phyloP scores from a whole-genome alignment of 768 basidiomycete genomes.

The Tricholoma matsutake region DNA sequence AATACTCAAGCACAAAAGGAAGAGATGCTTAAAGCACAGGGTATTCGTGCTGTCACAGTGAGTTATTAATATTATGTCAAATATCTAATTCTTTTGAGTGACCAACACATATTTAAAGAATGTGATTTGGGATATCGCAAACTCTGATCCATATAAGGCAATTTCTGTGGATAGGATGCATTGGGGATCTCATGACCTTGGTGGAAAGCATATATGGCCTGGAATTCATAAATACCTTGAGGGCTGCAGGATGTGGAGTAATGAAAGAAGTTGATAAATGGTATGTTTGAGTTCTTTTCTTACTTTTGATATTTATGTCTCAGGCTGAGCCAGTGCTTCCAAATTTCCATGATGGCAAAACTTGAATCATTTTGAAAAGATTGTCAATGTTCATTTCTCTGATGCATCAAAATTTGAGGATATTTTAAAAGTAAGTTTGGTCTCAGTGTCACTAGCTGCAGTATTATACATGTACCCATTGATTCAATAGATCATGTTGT shows the following conservation, averaged over 20 bases:
- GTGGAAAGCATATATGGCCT: conserved; percentile 29
- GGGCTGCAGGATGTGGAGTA: conserved; percentile 4
- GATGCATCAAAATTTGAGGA: conserved; percentile 29
- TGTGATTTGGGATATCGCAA: too few species aligned
- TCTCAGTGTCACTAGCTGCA: not conserved
- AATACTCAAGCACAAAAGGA: not conserved
- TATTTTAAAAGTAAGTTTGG: conserved; percentile 24
- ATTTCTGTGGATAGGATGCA: conserved; percentile 39
- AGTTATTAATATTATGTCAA: conserved; percentile 5
- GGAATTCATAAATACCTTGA: conserved; percentile 21
- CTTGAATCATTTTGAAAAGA: conserved; percentile 24
- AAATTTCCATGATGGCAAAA: conserved; percentile 22
- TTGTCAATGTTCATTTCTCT: conserved; percentile 20
- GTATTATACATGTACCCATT: not conserved
- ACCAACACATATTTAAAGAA: not conserved
- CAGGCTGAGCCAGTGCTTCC: conserved; percentile 1
- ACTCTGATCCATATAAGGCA: conserved; percentile 26
- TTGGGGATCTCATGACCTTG: conserved; percentile 28
- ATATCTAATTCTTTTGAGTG: conserved; percentile 3
- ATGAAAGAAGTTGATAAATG: conserved; percentile 19
- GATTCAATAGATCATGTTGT: conserved; percentile 17
- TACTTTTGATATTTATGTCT: not conserved
- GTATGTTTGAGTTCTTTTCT: conserved; percentile 15
- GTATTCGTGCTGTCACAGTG: conserved; percentile 21
- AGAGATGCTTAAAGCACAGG: not conserved